Conservation (phyloP, 1,284 basidiomycete species). For the Cutaneotrichosporon cyanovorans region DNA sequence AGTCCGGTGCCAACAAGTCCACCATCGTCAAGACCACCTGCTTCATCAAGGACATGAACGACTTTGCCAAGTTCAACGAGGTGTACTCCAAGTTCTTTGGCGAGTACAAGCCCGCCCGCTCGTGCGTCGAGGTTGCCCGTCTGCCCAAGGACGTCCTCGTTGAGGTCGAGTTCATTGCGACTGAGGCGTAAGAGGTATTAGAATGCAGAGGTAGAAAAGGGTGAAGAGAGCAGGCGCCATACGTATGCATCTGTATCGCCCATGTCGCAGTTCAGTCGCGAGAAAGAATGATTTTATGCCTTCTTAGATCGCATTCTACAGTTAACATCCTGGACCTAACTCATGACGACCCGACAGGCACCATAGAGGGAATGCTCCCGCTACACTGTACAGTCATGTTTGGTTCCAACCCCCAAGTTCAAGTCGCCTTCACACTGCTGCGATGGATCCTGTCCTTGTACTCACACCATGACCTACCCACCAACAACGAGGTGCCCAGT, state of each 20-base stretch:
- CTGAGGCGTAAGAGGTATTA: constrained; percentile 12
- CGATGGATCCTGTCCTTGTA: too few relatives aligned
- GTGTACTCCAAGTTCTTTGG: constrained; percentile 71
- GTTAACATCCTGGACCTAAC: too few relatives aligned
- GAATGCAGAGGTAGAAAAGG: neutral
- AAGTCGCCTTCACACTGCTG: too few relatives aligned
- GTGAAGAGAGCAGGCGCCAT: neutral
- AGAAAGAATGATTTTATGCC: too few relatives aligned
- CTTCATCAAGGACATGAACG: constrained; percentile 86
- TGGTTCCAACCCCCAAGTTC: neutral
- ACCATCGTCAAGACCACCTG: constrained; percentile 84
- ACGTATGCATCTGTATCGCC: neutral
- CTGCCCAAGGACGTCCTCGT: constrained; percentile 73
- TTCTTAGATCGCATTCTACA: too few relatives aligned
- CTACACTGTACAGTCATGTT: neutral
- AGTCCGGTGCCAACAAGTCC: constrained; percentile 64
- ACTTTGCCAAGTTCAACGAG: constrained; percentile 75
- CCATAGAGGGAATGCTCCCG: neutral
- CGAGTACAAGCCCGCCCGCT: constrained; percentile 85
- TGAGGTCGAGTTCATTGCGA: constrained; percentile 83
- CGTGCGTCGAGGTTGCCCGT: constrained; percentile 74
- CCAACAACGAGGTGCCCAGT: neutral
- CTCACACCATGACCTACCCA: too few relatives aligned
- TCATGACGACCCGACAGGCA: too few relatives aligned
- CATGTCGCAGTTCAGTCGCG: neutral